Conservation (phyloP, 345 rosid species). For the Abelmoschus esculentus region DNA sequence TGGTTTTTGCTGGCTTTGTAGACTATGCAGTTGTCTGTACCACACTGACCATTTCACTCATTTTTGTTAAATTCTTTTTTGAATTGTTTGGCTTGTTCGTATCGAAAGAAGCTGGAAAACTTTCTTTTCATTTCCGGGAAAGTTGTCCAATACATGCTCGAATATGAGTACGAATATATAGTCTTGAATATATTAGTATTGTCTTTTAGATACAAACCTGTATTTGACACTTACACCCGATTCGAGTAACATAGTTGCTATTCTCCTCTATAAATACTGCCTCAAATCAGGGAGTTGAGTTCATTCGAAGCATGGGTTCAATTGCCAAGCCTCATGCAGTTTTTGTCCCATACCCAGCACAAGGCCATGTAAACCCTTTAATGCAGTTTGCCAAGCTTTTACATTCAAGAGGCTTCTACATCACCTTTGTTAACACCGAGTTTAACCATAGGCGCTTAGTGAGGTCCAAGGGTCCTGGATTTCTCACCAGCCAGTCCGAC, state of each 20-base stretch:
- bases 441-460: constrained; percentile 11
- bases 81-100: not conserved
- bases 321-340: constrained; percentile 22
- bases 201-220: not conserved
- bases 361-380: constrained; percentile 37
- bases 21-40: not conserved
- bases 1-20: not conserved
- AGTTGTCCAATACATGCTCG: not conserved
- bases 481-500: not conserved
- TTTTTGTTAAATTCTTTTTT: not conserved
- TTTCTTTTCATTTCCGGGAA: too few relatives aligned
- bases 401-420: constrained; percentile 26
- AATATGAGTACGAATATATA: not conserved
- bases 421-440: constrained; percentile 22
- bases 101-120: too few relatives aligned
- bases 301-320: constrained; percentile 3
- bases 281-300: not conserved
- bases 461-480: constrained; percentile 7
- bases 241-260: not conserved
- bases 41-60: not conserved
- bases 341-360: constrained; percentile 34
- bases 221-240: not conserved
- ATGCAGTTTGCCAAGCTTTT: constrained; percentile 34
- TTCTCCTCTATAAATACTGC: constrained; percentile 2
- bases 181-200: not conserved